These are phyloP conservation scores for Epichloe sibirici DNA, from an alignment of 2,329 filamentous ascomycete species.

Conservation along the genomic window DNA sequence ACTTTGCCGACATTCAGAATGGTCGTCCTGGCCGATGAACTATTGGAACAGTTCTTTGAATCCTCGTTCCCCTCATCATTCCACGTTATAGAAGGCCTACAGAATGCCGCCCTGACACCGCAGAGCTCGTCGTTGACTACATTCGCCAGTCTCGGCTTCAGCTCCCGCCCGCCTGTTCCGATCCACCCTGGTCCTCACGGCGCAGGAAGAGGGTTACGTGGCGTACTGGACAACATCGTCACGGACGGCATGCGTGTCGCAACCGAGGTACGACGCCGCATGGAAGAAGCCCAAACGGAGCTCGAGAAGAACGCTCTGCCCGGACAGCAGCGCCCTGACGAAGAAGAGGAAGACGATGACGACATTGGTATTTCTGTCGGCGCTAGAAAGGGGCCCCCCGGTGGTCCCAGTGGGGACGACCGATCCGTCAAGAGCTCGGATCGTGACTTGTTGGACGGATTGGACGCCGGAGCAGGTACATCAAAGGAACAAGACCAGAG, in stretches of 20 bases:
- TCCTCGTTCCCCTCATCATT: constrained; percentile 89
- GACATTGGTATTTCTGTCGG: constrained; percentile 32
- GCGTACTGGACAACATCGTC: constrained; percentile 94
- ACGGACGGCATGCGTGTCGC: constrained; percentile 95
- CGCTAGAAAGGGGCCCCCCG: constrained; percentile 21
- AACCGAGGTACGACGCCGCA: constrained; percentile 76
- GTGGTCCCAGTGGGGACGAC: constrained; percentile 36
- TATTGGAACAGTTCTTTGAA: constrained; percentile 95
- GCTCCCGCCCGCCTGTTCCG: constrained; percentile 26
- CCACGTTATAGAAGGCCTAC: constrained; percentile 61
- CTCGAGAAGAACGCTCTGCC: constrained; percentile 71
- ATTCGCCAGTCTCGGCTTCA: constrained; percentile 61
- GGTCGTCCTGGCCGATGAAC: constrained; percentile 92
- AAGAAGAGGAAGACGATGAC: constrained; percentile 58
- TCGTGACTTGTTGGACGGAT: constrained; percentile 59
- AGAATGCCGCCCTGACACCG: constrained; percentile 17
- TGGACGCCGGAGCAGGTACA: constrained; percentile 55
- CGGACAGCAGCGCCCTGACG: constrained; percentile 50
- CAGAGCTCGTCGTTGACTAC: constrained; percentile 62
- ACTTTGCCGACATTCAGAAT: constrained; percentile 96
- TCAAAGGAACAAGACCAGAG: constrained; percentile 20
- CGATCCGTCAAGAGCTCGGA: constrained; percentile 55
- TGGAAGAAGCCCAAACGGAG: constrained; percentile 92
- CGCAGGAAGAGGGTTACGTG: constrained; percentile 65
- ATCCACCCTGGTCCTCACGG: constrained; percentile 26